These are phyloP conservation scores for Suaeda aralocaspica DNA, from an alignment of 148 eudicot species.

Conservation along the genomic window DNA sequence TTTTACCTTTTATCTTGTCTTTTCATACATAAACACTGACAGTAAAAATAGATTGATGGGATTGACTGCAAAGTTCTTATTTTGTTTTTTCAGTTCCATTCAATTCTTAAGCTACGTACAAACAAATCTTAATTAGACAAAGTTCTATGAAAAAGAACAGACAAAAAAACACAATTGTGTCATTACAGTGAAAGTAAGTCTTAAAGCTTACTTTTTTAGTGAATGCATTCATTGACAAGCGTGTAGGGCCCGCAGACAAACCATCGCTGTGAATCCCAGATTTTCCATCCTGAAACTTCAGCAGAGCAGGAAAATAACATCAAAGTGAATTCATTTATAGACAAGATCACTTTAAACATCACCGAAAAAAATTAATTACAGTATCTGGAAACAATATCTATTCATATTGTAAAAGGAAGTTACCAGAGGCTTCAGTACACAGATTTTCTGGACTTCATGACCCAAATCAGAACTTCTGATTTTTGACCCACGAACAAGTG, in stretches of 20 bases:
- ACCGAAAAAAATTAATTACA: background rate
- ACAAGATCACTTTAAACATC: background rate
- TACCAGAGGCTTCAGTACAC: conserved; percentile 43
- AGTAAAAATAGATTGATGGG: too few relatives aligned
- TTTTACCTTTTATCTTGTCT: too few relatives aligned
- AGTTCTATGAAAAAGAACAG: background rate
- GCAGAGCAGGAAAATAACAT: conserved; percentile 9
- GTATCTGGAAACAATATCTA: conserved; percentile 10
- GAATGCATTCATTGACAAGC: conserved; percentile 41
- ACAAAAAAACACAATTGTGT: background rate
- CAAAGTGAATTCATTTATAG: background rate
- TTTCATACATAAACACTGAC: too few relatives aligned
- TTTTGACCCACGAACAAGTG: conserved; percentile 50
- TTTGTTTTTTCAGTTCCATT: background rate
- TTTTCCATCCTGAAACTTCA: conserved; percentile 35
- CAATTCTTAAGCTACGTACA: background rate
- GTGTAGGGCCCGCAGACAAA: conserved; percentile 21
- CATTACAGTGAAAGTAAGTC: background rate
- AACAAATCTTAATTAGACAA: background rate
- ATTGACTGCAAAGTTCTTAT: too few relatives aligned
- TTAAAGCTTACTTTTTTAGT: conserved; percentile 37
- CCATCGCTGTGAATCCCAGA: conserved; percentile 21
- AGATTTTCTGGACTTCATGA: conserved; percentile 44
- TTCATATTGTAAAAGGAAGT: conserved; percentile 11
- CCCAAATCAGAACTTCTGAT: conserved; percentile 44